A percentile compares a stretch with the other conserved stretches of the same genome.
Evolutionary conservation across 108 stramenopile species (phyloP).

Genomic region (Skeletonema marinoi): DNA sequence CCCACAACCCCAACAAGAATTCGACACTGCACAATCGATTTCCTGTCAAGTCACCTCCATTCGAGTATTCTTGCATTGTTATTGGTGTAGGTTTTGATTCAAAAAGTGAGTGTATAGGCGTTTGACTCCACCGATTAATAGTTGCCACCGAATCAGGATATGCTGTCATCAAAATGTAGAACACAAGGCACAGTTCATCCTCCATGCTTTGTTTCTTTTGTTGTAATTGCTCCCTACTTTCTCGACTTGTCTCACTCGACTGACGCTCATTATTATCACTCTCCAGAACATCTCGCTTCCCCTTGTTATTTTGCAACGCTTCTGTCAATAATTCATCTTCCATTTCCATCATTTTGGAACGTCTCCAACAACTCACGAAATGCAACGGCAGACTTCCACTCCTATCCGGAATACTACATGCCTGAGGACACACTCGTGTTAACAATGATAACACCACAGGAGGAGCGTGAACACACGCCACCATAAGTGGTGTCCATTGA

Average conservation of each 20-base stretch:
- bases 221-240: not conserved
- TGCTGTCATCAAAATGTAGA: conserved; percentile 8
- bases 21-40: conserved; percentile 8
- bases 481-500: conserved; percentile 44
- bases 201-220: not conserved
- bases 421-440: conserved; percentile 16
- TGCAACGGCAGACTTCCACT: conserved; percentile 39
- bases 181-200: conserved; percentile 1
- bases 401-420: conserved; percentile 32
- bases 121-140: conserved; percentile 40
- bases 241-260: not conserved
- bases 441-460: conserved; percentile 18
- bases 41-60: not conserved
- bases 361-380: conserved; percentile 9
- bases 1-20: conserved; percentile 7
- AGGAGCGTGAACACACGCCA: conserved; percentile 30
- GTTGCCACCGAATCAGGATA: conserved; percentile 24
- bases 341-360: conserved; percentile 6
- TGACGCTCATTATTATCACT: not conserved
- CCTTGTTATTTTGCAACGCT: not conserved
- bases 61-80: not conserved
- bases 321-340: not conserved
- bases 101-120: conserved; percentile 44
- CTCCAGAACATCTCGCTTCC: conserved; percentile 3
- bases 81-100: conserved; percentile 9